Evolutionary conservation across 2,329 filamentous ascomycete genomes (phyloP).

Genomic region (Xylariales sp.): DNA sequence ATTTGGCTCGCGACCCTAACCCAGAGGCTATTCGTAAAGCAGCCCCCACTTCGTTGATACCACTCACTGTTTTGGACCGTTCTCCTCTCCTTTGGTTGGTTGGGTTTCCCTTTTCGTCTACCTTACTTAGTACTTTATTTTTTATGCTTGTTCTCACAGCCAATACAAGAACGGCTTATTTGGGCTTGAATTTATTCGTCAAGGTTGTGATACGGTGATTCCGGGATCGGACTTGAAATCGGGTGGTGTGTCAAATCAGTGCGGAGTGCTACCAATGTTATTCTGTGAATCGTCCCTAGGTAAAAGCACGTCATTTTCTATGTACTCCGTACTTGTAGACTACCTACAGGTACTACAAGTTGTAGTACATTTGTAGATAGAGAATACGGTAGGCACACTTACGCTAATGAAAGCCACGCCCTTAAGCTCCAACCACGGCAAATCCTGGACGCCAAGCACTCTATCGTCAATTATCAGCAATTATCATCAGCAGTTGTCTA

Average conservation of each 20-base stretch:
- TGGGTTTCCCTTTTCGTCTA: neutral
- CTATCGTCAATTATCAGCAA: no score
- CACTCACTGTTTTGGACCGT: neutral
- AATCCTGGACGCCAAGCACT: no score
- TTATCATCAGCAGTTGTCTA: no score
- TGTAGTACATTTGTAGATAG: no score
- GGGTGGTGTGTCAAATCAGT: neutral
- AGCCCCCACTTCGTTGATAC: constrained; percentile 18
- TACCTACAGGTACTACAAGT: no score
- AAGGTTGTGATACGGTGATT: constrained; percentile 20
- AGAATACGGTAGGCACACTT: no score
- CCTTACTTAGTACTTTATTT: no score
- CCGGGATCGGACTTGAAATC: constrained; percentile 33
- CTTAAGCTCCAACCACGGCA: no score
- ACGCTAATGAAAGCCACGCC: no score
- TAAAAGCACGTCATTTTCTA: constrained; percentile 28
- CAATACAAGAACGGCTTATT: neutral
- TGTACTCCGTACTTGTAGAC: constrained; percentile 8
- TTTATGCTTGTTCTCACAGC: neutral
- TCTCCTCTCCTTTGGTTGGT: neutral
- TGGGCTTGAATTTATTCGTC: neutral
- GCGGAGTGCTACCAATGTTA: neutral
- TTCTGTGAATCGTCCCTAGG: neutral
- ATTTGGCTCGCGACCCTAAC: neutral
- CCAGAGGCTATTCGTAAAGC: neutral